Evolutionary conservation across 2,329 filamentous ascomycete species (phyloP), one percentile per base, ranked within the genome.

Genomic region (Colletotrichum truncatum): DNA sequence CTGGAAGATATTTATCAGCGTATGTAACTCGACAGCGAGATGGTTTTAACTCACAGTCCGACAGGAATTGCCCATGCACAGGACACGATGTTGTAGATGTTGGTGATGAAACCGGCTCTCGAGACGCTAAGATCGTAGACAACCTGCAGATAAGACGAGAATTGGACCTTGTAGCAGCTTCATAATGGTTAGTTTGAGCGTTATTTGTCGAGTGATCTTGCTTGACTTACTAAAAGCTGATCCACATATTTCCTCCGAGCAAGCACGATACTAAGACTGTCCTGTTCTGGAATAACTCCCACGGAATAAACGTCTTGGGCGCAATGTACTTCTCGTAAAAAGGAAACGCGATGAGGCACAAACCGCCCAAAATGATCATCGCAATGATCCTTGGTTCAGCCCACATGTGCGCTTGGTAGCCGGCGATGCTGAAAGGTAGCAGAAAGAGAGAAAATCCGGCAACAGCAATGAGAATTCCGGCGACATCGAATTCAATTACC

Each of bases 361-460:
- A 52, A 18, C 43, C 64, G 23, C 67, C 67, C 6, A 68, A 23
- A 7, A 65, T 41, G 11, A 68, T 65, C 81, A 85, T 83, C 23
- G 76, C 71, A 45, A 85, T 77, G 64, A 85, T 84, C 55, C 76
- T 76, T 45, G 71, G 72, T 14, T 78, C 80, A 36, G 73, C 73
- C 82, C 81, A 85, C 9, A 67, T 59, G 64, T 80, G 71, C 34
- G 78, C 76, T 10, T 80, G 76, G 41, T 75, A 78, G 16, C 78
- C 75, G 12, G 80, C 81, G 14, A 89, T 75, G 14, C 81, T 87
- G 70, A 90, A 83, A 1, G 88, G 87, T 3, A 90, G 78, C 23
- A 89, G 75, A 68, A 90, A 84, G 16, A 87, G 73, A 6, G 80
- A 77, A 38, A 87, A 79, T 2, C 83, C 85, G 6, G 74, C 75